Conservation (phyloP, 2,329 filamentous ascomycete genomes). For the Oidium heveae region DNA sequence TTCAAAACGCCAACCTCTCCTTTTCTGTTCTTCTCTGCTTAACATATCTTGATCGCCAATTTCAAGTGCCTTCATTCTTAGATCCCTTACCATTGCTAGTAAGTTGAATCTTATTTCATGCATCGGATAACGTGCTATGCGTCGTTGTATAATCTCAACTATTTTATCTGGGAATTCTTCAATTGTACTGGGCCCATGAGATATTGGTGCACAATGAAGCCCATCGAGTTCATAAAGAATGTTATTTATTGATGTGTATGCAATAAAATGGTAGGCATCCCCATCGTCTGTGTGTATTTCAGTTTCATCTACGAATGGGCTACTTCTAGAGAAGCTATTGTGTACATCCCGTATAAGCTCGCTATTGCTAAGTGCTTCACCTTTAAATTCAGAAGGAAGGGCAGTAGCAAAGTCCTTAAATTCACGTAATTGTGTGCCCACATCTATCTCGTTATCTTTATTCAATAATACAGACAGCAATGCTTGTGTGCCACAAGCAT, state of each 20-base stretch:
- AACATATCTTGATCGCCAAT: conserved; percentile 62
- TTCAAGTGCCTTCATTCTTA: conserved; percentile 50
- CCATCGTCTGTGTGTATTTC: conserved; percentile 47
- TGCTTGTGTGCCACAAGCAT: conserved; percentile 91
- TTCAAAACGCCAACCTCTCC: conserved; percentile 77
- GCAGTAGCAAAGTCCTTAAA: conserved; percentile 50
- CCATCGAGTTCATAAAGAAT: conserved; percentile 86
- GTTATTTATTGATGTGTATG: conserved; percentile 62
- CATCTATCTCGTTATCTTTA: conserved; percentile 36
- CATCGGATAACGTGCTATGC: conserved; percentile 62
- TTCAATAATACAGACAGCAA: conserved; percentile 81
- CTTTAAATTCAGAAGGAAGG: conserved; percentile 40
- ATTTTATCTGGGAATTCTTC: conserved; percentile 55
- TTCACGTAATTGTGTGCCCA: conserved; percentile 32
- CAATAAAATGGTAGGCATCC: conserved; percentile 94
- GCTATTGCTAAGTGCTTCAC: conserved; percentile 46
- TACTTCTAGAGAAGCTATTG: conserved; percentile 50
- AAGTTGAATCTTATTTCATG: conserved; percentile 90
- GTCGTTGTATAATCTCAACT: conserved; percentile 62
- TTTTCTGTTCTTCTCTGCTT: conserved; percentile 58
- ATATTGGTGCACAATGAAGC: conserved; percentile 75
- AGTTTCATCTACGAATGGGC: conserved; percentile 83
- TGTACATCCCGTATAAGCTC: conserved; percentile 34
- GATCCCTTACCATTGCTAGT: conserved; percentile 71
- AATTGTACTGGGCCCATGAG: conserved; percentile 50